A percentile compares a stretch with the other conserved stretches of the same genome.
Evolutionary conservation across 257 asterid species (phyloP).

Genomic region (Solanum pennellii): DNA sequence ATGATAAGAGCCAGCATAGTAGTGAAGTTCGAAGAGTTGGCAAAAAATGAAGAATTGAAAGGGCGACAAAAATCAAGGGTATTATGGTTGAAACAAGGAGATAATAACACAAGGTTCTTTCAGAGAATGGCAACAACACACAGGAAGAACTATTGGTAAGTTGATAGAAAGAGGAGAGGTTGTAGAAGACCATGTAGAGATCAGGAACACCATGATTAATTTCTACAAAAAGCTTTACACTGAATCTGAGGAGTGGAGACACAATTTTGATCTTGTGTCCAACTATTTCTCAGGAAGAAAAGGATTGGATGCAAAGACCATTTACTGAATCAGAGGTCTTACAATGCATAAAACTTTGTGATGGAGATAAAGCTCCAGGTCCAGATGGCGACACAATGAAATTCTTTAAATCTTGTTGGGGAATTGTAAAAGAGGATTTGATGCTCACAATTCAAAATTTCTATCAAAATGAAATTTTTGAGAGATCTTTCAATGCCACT

Average conservation of each 20-base stretch:
- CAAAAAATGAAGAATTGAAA: background rate
- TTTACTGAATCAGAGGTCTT: too few species aligned
- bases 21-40: background rate
- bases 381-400: background rate
- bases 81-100: background rate
- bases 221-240: background rate
- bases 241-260: background rate
- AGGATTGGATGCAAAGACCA: background rate
- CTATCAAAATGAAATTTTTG: background rate
- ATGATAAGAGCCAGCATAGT: background rate
- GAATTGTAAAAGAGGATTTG: background rate
- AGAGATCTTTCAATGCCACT: background rate
- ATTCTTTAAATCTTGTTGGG: background rate
- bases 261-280: background rate
- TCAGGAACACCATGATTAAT: background rate
- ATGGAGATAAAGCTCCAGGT: background rate
- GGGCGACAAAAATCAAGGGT: background rate
- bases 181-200: background rate
- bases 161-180: background rate
- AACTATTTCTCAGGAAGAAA: background rate
- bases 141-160: background rate
- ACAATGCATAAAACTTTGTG: background rate
- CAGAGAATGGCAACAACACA: background rate
- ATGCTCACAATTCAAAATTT: background rate
- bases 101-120: too few species aligned